Evolutionary conservation across 2,329 filamentous ascomycete species (phyloP), one percentile per base, ranked within the genome.

Genomic region (Venturia pyrina): DNA sequence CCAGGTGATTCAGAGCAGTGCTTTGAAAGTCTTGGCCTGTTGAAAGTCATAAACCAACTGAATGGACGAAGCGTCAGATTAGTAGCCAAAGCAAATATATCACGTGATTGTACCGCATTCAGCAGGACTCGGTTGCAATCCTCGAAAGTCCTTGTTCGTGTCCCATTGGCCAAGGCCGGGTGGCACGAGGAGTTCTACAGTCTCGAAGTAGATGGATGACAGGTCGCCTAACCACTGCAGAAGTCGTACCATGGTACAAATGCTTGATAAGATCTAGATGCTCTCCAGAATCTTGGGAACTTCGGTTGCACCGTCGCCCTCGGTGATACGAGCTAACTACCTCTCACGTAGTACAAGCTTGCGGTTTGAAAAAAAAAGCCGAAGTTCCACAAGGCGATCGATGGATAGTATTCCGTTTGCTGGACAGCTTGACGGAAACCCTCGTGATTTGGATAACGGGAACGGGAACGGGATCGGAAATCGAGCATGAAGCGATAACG

Each of bases 161-260:
- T 28, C 21, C 13, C 21, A 10, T 50, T 13, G 37, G 53, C 32
- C 11, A 37, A 21, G 15, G 10, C 13, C 53, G 53, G 15, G 19
- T 21, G 3, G 11, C 24, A 57, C 17, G 53, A 24, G 8, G 11
- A 19, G 11, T 59, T 34, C 32, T 48, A 10, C 21, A 7, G n/a
- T 28, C 10, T 53, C 21, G 28, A n/a, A 19, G 28, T 28, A 57
- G 24, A 43, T 17, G 53, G 15, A 37, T 34, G 53, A 59, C 53
- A 37, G 53, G 21, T 24, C 46, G 46, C 46, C 11, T n/a, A 50
- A n/a, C 1, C 21, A n/a, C n/a, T n/a, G n/a, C n/a, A n/a, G 15
- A 37, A 17, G 50, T 57, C 24, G 50, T 59, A 59, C 53, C 53
- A 59, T n/a, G 53, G 53, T 59, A 59, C 53, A n/a, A 7, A 59